A percentile compares a stretch with the other conserved stretches of the same genome.
Conservation (phyloP, 2,329 filamentous ascomycete species). For the Pseudogymnoascus sp. region DNA sequence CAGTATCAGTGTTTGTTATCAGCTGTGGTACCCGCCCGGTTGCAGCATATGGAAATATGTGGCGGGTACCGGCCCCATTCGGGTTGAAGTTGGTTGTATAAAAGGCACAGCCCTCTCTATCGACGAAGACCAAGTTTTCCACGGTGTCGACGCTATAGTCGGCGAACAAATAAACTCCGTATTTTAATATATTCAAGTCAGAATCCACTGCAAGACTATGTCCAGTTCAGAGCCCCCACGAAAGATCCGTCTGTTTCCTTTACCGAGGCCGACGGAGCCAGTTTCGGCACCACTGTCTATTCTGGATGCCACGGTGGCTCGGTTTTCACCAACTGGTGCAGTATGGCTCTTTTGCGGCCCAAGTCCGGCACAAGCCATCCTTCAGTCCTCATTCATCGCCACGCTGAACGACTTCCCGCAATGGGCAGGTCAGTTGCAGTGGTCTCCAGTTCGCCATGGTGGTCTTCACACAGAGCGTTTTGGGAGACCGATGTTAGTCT, state of each 20-base stretch:
- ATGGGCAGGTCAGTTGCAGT: conserved; percentile 7
- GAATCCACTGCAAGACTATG: background rate
- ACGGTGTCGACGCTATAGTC: background rate
- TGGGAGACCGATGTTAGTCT: conserved; percentile 32
- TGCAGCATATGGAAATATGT: background rate
- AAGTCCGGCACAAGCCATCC: conserved; percentile 14
- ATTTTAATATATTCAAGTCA: background rate
- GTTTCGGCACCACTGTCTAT: conserved; percentile 31
- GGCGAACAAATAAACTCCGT: background rate
- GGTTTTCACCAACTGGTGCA: conserved; percentile 35
- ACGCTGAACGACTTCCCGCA: conserved; percentile 26
- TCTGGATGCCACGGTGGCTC: conserved; percentile 36
- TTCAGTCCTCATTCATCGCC: conserved; percentile 27
- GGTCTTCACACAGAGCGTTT: conserved; percentile 29
- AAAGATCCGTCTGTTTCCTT: background rate
- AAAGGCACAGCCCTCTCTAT: background rate
- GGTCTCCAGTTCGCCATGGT: conserved; percentile 34
- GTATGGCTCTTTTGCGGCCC: conserved; percentile 35
- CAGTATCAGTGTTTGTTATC: background rate
- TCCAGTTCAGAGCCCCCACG: background rate
- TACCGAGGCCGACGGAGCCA: background rate
- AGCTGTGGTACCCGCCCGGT: background rate
- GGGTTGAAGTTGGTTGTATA: background rate
- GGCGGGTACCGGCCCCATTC: background rate
- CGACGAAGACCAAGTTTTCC: background rate